Percentiles rank a stretch among this genome's conserved stretches.
These are phyloP conservation scores for Rhodotorula mucilaginosa DNA, from an alignment of 1,284 basidiomycete genomes.

Conservation along the genomic window DNA sequence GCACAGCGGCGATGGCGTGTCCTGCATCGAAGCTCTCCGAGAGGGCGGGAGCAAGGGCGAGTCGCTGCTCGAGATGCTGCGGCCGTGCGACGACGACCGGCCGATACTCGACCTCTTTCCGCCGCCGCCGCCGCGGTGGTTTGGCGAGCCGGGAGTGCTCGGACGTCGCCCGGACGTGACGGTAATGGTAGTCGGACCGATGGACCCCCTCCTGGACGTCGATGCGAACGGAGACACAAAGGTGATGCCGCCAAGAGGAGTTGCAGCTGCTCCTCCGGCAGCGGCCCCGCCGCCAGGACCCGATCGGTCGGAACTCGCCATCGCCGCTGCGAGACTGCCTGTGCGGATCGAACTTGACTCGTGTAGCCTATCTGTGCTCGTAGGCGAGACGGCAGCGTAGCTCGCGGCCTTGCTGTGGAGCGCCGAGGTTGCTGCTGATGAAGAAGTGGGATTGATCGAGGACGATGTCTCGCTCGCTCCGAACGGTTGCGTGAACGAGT, in stretches of 20 bases:
- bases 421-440: too few relatives aligned
- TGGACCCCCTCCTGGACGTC: slow-evolving; percentile 1
- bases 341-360: not conserved
- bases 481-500: too few relatives aligned
- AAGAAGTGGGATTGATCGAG: too few relatives aligned
- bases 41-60: slow-evolving; percentile 17
- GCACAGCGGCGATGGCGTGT: slow-evolving; percentile 19
- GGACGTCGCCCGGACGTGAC: slow-evolving; percentile 1
- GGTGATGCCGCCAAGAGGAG: slow-evolving; percentile 17
- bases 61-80: slow-evolving; percentile 2
- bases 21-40: slow-evolving; percentile 20
- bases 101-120: not conserved
- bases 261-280: not conserved
- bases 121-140: not conserved
- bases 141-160: slow-evolving; percentile 13
- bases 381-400: too few relatives aligned
- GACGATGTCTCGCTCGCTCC: too few relatives aligned
- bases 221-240: slow-evolving; percentile 38
- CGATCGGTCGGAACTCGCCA: not conserved
- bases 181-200: slow-evolving; percentile 8
- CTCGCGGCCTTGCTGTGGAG: too few relatives aligned
- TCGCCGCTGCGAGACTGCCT: not conserved
- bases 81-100: slow-evolving; percentile 12
- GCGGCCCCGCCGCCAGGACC: not conserved
- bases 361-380: too few relatives aligned